These are phyloP conservation scores for Gymnopilus junonius DNA, from an alignment of 768 basidiomycete species.

Conservation along the genomic window DNA sequence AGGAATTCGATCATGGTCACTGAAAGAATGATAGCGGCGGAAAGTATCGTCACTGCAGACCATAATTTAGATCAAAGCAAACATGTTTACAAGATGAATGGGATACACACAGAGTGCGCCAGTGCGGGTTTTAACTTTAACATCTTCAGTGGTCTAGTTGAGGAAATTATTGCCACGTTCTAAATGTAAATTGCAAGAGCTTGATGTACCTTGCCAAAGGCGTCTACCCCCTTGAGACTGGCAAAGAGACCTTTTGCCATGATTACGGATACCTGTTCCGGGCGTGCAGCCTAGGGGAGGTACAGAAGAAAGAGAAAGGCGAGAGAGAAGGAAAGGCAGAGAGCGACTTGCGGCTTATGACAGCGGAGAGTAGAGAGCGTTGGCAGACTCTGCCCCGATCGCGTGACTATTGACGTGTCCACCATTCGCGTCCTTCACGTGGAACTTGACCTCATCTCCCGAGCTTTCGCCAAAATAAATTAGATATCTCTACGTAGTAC, in stretches of 20 bases:
- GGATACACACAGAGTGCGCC: conserved; percentile 79
- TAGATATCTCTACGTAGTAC: conserved; percentile 5
- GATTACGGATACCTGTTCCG: conserved; percentile 38
- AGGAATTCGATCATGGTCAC: conserved; percentile 94
- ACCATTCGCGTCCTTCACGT: conserved; percentile 31
- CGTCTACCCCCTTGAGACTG: conserved; percentile 90
- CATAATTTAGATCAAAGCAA: conserved; percentile 6
- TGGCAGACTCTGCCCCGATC: conserved; percentile 17
- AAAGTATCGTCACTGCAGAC: conserved; percentile 82
- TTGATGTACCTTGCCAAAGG: conserved; percentile 90
- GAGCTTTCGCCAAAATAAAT: conserved; percentile 33
- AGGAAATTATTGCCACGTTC: conserved; percentile 22
- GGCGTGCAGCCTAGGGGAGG: conserved; percentile 37
- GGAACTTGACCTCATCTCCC: conserved; percentile 22
- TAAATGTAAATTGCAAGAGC: conserved; percentile 13
- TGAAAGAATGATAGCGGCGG: conserved; percentile 89
- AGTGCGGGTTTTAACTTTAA: conserved; percentile 97
- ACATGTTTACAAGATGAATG: neutral
- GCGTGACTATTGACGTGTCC: conserved; percentile 47
- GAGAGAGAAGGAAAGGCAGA: conserved; percentile 26
- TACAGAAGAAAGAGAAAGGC: conserved; percentile 23
- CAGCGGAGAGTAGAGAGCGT: conserved; percentile 17
- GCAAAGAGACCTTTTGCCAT: conserved; percentile 83
- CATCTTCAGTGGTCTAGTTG: conserved; percentile 94
- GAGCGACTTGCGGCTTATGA: conserved; percentile 23